A percentile compares a stretch with the other conserved stretches of the same genome.
Conservation (phyloP, 2,329 filamentous ascomycete genomes). For the Alternaria postmessia region DNA sequence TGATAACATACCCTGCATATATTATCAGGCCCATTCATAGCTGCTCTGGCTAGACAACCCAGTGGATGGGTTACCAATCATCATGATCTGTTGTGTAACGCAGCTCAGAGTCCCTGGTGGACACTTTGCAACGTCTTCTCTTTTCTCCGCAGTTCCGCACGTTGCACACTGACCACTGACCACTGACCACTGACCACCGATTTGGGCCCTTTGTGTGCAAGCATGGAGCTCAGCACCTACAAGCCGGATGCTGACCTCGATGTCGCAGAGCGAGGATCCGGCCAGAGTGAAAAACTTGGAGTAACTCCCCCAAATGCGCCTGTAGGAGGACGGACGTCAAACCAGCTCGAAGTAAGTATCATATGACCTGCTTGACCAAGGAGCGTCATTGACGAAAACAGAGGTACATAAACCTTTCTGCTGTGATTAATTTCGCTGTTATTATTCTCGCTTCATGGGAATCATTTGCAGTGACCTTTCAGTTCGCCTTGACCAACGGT, state of each 20-base stretch:
- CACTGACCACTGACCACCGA: background rate
- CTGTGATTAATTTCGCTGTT: slow-evolving; percentile 35
- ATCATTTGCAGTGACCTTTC: slow-evolving; percentile 37
- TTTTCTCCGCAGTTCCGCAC: slow-evolving; percentile 1
- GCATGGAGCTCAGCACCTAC: slow-evolving; percentile 24
- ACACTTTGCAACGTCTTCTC: background rate
- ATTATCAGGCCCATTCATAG: background rate
- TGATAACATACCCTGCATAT: background rate
- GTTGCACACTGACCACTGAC: background rate
- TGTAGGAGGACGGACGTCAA: slow-evolving; percentile 5
- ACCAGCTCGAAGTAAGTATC: slow-evolving; percentile 21
- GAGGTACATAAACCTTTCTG: slow-evolving; percentile 39
- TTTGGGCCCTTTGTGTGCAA: background rate
- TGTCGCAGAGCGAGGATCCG: slow-evolving; percentile 22
- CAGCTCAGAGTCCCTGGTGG: background rate
- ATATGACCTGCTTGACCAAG: background rate
- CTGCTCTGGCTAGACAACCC: background rate
- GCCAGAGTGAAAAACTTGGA: slow-evolving; percentile 15
- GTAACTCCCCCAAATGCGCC: background rate
- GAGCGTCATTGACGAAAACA: background rate
- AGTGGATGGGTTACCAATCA: background rate
- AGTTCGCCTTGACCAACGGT: slow-evolving; percentile 40
- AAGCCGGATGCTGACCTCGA: slow-evolving; percentile 23
- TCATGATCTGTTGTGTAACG: background rate
- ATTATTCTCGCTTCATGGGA: slow-evolving; percentile 39